A percentile compares a stretch with the other conserved stretches of the same genome.
Evolutionary conservation across 106 monocot genomes (phyloP).

Genomic region (Apostasia shenzhenica): DNA sequence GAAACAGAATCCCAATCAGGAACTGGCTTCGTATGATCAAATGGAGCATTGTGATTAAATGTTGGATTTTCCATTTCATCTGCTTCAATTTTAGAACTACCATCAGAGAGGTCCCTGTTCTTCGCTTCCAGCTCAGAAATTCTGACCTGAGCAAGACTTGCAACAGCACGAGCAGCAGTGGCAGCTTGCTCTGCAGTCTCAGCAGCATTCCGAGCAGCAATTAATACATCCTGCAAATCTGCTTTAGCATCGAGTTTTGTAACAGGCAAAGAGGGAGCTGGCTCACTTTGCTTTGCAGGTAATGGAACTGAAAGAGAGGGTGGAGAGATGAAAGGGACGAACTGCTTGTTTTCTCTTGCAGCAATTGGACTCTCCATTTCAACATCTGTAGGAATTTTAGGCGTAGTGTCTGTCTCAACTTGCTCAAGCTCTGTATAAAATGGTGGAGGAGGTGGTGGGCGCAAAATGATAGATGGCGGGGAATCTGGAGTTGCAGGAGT

Average conservation of each 20-base stretch:
- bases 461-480: slow-evolving; percentile 19
- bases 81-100: slow-evolving; percentile 11
- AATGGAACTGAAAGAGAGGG: slow-evolving; percentile 17
- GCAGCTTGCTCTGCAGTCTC: slow-evolving; percentile 81
- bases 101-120: slow-evolving; percentile 10
- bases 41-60: slow-evolving; percentile 30
- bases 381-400: neutral
- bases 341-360: slow-evolving; percentile 36
- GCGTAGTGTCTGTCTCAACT: neutral
- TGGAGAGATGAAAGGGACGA: slow-evolving; percentile 51
- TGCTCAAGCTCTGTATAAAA: slow-evolving; percentile 10
- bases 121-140: slow-evolving; percentile 55
- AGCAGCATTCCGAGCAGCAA: slow-evolving; percentile 81
- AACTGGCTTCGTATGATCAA: slow-evolving; percentile 3
- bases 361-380: slow-evolving; percentile 4
- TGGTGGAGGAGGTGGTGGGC: slow-evolving; percentile 7
- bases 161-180: slow-evolving; percentile 72
- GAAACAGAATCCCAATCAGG: neutral
- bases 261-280: slow-evolving; percentile 5
- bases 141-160: slow-evolving; percentile 74
- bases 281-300: slow-evolving; percentile 8
- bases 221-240: slow-evolving; percentile 80
- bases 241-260: slow-evolving; percentile 17
- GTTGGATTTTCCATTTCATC: slow-evolving; percentile 11
- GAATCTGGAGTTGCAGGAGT: slow-evolving; percentile 9